Conservation (phyloP, 805 yeast species). For the Ogataea ramenticola region DNA sequence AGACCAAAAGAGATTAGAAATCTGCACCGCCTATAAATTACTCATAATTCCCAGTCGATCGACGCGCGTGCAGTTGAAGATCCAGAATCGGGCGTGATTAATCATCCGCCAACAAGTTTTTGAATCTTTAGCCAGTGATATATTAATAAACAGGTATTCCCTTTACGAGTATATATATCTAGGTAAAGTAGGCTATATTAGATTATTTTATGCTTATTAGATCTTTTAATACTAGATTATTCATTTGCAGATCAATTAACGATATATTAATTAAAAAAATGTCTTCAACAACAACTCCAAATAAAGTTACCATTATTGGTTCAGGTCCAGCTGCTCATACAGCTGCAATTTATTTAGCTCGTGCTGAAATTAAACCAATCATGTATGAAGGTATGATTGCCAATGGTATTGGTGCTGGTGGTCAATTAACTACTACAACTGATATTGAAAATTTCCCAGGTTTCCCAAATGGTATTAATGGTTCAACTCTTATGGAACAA, state of each 20-base stretch:
- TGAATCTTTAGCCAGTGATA: too few species aligned
- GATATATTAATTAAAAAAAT: neutral
- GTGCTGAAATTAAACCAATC: constrained; percentile 93
- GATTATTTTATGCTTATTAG: too few species aligned
- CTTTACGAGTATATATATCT: too few species aligned
- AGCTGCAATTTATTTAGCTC: constrained; percentile 92
- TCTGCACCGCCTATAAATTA: too few species aligned
- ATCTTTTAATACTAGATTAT: too few species aligned
- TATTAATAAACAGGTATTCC: too few species aligned
- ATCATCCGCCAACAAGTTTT: too few species aligned
- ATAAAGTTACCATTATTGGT: constrained; percentile 77
- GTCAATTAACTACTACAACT: constrained; percentile 97
- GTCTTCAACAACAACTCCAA: neutral
- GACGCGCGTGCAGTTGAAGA: too few species aligned
- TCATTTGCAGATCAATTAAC: neutral
- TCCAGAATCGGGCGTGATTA: too few species aligned
- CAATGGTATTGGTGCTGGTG: constrained; percentile 98
- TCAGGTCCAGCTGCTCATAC: constrained; percentile 99
- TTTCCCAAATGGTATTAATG: constrained; percentile 88
- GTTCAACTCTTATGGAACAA: constrained; percentile 82
- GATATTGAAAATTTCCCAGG: constrained; percentile 99
- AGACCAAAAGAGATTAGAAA: too few species aligned
- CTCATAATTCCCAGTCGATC: too few species aligned
- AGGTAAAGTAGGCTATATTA: too few species aligned
- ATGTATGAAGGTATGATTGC: constrained; percentile 95